A percentile compares a stretch with the other conserved stretches of the same genome.
Conservation (phyloP, 2,329 filamentous ascomycete genomes). For the Talaromyces sp. region DNA sequence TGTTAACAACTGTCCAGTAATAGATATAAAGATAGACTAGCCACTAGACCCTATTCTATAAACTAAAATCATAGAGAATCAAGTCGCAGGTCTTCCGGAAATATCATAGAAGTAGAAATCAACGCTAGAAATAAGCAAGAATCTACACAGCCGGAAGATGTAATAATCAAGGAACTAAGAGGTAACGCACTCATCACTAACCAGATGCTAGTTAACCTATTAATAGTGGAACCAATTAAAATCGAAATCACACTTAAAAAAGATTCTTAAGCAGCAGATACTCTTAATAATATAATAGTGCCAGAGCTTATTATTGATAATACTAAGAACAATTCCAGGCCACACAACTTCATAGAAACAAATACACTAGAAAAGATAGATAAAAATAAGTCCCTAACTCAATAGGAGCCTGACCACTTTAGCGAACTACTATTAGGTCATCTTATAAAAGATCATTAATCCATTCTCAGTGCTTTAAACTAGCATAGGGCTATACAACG, state of each 20-base stretch:
- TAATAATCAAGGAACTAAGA: neutral
- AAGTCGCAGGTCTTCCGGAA: neutral
- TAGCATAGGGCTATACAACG: too few relatives aligned
- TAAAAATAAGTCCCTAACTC: too few relatives aligned
- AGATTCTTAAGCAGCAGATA: too few relatives aligned
- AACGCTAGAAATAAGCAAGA: neutral
- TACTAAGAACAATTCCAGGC: too few relatives aligned
- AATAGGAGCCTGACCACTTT: too few relatives aligned
- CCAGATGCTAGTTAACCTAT: neutral
- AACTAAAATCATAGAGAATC: neutral
- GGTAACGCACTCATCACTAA: neutral
- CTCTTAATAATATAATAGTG: too few relatives aligned
- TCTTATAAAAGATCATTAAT: too few relatives aligned
- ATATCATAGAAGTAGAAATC: neutral
- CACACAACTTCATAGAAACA: too few relatives aligned
- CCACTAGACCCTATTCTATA: neutral
- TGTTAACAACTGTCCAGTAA: neutral
- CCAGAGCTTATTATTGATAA: too few relatives aligned
- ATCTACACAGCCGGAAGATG: neutral
- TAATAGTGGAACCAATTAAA: neutral
- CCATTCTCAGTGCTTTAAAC: too few relatives aligned
- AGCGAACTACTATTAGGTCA: too few relatives aligned
- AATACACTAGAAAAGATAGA: too few relatives aligned
- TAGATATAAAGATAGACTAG: neutral
- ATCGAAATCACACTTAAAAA: neutral